A percentile compares a stretch with the other conserved stretches of the same genome.
phyloP scores from a whole-genome alignment of 2,329 filamentous ascomycete species.

The Aureobasidium musti region DNA sequence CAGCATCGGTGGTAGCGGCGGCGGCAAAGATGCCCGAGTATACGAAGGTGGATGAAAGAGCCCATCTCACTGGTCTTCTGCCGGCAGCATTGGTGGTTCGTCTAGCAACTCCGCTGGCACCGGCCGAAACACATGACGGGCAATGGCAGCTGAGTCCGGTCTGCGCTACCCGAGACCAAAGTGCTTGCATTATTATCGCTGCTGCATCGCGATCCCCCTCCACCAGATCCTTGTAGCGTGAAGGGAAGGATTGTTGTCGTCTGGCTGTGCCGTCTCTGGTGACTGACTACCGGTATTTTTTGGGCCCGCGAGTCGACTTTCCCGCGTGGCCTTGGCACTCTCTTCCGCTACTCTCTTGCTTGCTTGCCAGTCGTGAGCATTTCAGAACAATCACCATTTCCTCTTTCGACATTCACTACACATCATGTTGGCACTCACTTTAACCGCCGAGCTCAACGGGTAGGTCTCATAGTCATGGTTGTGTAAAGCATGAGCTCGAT shows the following conservation, averaged over 20 bases:
- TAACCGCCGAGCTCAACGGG: conserved; percentile 71
- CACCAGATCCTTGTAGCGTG: neutral
- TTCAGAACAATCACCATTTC: neutral
- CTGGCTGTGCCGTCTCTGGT: neutral
- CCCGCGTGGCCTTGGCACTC: conserved; percentile 24
- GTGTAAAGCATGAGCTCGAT: neutral
- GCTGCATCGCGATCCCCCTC: conserved; percentile 26
- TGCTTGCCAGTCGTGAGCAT: neutral
- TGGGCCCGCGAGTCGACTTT: conserved; percentile 5
- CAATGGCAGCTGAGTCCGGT: conserved; percentile 64
- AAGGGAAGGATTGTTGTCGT: neutral
- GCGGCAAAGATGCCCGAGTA: conserved; percentile 69
- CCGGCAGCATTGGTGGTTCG: conserved; percentile 55
- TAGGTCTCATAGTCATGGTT: conserved; percentile 44
- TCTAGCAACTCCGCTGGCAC: conserved; percentile 50
- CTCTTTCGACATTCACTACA: neutral
- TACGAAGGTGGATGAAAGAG: conserved; percentile 61
- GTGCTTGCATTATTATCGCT: conserved; percentile 59
- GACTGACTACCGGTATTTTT: conserved; percentile 10
- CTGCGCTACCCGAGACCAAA: conserved; percentile 68
- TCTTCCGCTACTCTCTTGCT: conserved; percentile 3
- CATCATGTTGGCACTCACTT: conserved; percentile 64
- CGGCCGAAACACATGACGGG: conserved; percentile 58
- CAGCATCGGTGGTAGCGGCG: conserved; percentile 63
- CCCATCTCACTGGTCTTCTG: conserved; percentile 52